Conservation (phyloP, 352 stramenopile genomes). For the Globisporangium takayamanum region DNA sequence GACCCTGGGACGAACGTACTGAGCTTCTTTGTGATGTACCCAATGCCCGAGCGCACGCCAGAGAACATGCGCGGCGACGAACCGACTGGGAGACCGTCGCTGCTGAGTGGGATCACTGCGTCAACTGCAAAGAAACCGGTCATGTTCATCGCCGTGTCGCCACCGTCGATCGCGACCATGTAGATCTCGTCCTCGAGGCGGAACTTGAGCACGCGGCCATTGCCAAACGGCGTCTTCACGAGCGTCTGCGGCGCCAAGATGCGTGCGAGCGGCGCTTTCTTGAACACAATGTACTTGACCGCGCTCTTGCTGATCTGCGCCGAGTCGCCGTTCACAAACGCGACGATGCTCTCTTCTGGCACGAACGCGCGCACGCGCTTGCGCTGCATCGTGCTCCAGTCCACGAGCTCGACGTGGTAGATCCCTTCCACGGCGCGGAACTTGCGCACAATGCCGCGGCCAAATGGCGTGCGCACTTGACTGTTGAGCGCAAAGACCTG, state of each 20-base stretch:
- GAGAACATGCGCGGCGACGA: constrained; percentile 65
- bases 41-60: constrained; percentile 60
- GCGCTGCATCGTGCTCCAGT: constrained; percentile 36
- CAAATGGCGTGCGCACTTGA: constrained; percentile 58
- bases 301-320: constrained; percentile 35
- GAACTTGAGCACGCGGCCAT: constrained; percentile 54
- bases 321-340: constrained; percentile 29
- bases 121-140: constrained; percentile 43
- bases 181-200: constrained; percentile 70
- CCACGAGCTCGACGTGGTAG: constrained; percentile 72
- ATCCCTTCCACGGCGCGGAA: constrained; percentile 72
- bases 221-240: constrained; percentile 76
- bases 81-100: constrained; percentile 26
- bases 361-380: constrained; percentile 53
- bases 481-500: constrained; percentile 54
- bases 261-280: constrained; percentile 28
- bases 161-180: constrained; percentile 39
- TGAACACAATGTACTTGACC: constrained; percentile 53
- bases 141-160: constrained; percentile 32
- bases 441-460: constrained; percentile 58
- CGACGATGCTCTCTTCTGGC: constrained; percentile 43
- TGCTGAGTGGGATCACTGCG: constrained; percentile 35
- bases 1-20: constrained; percentile 61
- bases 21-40: constrained; percentile 78
- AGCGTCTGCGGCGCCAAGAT: constrained; percentile 45